These are phyloP conservation scores for Fusarium sterilihyphosum DNA, from an alignment of 2,329 filamentous ascomycete species.

Conservation along the genomic window DNA sequence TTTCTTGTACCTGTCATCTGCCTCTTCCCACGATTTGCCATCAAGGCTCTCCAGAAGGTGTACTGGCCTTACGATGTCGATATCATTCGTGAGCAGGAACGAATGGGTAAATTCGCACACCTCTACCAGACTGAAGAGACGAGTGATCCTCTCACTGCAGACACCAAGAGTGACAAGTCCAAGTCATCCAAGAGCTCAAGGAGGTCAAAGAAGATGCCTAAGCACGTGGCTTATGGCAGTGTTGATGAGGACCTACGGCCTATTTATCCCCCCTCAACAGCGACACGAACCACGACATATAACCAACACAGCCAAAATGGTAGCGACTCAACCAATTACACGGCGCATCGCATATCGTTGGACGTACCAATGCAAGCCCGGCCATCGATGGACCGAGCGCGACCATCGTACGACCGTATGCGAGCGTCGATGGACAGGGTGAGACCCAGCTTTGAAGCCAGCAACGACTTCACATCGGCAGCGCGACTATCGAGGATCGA, in stretches of 20 bases:
- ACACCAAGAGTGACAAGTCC: constrained; percentile 51
- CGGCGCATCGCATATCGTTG: constrained; percentile 70
- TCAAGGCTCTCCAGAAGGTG: constrained; percentile 92
- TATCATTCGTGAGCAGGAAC: constrained; percentile 92
- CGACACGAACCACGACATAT: constrained; percentile 77
- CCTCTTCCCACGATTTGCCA: constrained; percentile 84
- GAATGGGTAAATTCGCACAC: constrained; percentile 82
- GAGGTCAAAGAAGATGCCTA: constrained; percentile 57
- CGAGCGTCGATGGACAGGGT: constrained; percentile 88
- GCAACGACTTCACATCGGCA: constrained; percentile 90
- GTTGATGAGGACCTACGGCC: constrained; percentile 89
- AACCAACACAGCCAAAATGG: constrained; percentile 87
- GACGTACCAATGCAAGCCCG: constrained; percentile 58
- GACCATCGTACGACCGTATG: constrained; percentile 89
- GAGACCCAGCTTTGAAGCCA: constrained; percentile 85
- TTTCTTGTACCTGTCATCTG: constrained; percentile 83
- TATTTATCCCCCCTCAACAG: constrained; percentile 92
- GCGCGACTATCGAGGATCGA: constrained; percentile 87
- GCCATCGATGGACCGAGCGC: constrained; percentile 72
- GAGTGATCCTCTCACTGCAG: constrained; percentile 52
- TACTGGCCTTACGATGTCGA: constrained; percentile 94
- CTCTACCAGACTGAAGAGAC: constrained; percentile 57
- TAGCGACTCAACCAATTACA: constrained; percentile 94
- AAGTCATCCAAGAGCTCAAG: constrained; percentile 67
- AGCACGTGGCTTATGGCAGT: constrained; percentile 68